Conservation (phyloP, 106 monocot genomes). For the Hemerocallis citrina region DNA sequence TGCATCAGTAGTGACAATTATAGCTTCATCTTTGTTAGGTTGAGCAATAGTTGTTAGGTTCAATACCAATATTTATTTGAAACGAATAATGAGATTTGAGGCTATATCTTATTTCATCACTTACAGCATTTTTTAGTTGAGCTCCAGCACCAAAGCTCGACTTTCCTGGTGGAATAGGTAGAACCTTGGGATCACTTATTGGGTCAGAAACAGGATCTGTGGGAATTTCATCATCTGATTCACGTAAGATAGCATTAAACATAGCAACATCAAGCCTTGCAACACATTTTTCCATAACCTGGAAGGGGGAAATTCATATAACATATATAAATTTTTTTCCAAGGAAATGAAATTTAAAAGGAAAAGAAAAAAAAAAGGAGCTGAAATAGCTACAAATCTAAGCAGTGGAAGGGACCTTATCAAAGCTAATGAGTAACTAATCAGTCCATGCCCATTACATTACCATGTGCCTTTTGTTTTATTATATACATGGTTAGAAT, state of each 20-base stretch:
- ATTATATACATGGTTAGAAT: too few species aligned
- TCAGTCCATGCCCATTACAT: too few species aligned
- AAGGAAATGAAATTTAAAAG: too few species aligned
- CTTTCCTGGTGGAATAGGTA: constrained; percentile 68
- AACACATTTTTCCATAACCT: constrained; percentile 98
- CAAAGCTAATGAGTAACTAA: too few species aligned
- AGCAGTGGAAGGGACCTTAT: too few species aligned
- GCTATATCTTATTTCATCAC: constrained; percentile 9
- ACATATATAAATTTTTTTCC: too few species aligned
- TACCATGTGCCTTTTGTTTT: too few species aligned
- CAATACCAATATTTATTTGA: neutral
- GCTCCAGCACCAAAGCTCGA: constrained; percentile 81
- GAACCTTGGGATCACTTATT: constrained; percentile 69
- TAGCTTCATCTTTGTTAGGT: neutral
- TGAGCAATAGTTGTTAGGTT: neutral
- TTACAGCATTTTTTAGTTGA: constrained; percentile 92
- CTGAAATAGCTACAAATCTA: too few species aligned
- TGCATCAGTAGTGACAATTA: neutral
- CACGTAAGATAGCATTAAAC: constrained; percentile 88
- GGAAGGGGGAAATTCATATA: constrained; percentile 1
- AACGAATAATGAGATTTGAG: neutral
- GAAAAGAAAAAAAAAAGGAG: too few species aligned
- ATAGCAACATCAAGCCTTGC: constrained; percentile 90
- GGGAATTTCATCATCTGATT: constrained; percentile 80
- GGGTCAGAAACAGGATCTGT: constrained; percentile 91